These are phyloP conservation scores for Coniochaeta ligniaria DNA, from an alignment of 2,329 filamentous ascomycete species.

Conservation along the genomic window DNA sequence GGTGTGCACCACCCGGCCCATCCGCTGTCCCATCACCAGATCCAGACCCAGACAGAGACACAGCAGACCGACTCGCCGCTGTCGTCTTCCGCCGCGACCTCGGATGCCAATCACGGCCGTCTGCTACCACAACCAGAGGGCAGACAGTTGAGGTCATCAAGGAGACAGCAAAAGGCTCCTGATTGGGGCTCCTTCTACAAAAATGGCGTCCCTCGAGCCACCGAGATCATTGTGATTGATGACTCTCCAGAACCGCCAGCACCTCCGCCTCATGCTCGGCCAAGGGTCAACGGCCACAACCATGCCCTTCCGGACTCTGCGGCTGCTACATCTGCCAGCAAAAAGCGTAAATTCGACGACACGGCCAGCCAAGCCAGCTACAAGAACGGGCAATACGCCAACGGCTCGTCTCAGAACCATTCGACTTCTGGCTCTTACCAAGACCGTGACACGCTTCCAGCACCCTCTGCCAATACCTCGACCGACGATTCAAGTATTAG, in stretches of 20 bases:
- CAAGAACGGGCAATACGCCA: not conserved
- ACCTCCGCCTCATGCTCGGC: not conserved
- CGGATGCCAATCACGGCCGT: not conserved
- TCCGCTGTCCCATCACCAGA: not conserved
- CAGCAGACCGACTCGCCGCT: not conserved
- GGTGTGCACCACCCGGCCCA: not conserved
- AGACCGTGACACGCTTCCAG: constrained; percentile 8
- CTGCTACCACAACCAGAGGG: not conserved
- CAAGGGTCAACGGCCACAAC: not conserved
- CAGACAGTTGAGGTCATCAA: not conserved
- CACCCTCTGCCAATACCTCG: constrained; percentile 36
- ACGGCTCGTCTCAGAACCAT: not conserved
- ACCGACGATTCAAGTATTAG: constrained; percentile 60
- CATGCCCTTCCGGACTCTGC: constrained; percentile 25
- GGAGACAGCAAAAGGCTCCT: constrained; percentile 54
- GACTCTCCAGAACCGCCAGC: constrained; percentile 55
- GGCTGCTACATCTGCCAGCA: constrained; percentile 17
- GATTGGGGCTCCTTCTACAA: constrained; percentile 79
- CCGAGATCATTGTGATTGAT: constrained; percentile 80
- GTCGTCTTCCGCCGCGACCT: not conserved
- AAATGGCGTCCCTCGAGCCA: constrained; percentile 61
- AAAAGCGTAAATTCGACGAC: constrained; percentile 25
- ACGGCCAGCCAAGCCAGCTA: constrained; percentile 1
- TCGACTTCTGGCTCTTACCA: not conserved
- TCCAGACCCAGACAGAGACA: not conserved